Conservation (phyloP, 768 basidiomycete species). For the Boletus rufocinnamomeus region DNA sequence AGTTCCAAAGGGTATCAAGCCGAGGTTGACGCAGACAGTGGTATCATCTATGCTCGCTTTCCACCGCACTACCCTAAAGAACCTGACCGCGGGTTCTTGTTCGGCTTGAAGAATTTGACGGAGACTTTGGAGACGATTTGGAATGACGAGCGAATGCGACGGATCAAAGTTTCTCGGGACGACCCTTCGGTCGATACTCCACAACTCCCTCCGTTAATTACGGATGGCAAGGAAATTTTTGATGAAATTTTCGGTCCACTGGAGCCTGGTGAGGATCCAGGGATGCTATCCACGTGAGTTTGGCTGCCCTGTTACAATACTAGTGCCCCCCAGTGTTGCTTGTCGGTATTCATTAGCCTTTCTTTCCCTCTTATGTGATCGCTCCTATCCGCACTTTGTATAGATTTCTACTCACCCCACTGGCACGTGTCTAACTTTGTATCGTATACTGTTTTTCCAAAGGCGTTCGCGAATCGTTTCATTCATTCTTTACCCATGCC, state of each 20-base stretch:
- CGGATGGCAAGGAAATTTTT: constrained; percentile 80
- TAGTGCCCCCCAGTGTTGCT: neutral
- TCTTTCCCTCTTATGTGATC: neutral
- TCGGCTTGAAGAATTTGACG: constrained; percentile 82
- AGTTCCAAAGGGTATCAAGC: constrained; percentile 78
- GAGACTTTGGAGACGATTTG: constrained; percentile 80
- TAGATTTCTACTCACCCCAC: constrained; percentile 20
- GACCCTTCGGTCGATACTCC: constrained; percentile 46
- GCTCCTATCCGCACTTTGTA: neutral
- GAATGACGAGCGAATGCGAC: constrained; percentile 77
- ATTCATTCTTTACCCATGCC: neutral
- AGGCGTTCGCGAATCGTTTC: neutral
- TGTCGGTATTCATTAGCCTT: neutral
- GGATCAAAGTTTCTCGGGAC: constrained; percentile 64
- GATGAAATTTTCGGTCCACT: constrained; percentile 62
- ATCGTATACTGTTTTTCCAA: constrained; percentile 1
- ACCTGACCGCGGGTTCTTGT: constrained; percentile 93
- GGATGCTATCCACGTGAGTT: constrained; percentile 71
- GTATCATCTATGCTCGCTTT: constrained; percentile 87
- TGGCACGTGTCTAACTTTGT: constrained; percentile 14
- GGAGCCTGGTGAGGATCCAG: constrained; percentile 61
- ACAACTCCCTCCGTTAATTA: constrained; percentile 64
- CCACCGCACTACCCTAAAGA: constrained; percentile 88
- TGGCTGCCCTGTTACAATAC: neutral
- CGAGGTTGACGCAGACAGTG: constrained; percentile 78